A percentile compares a stretch with the other conserved stretches of the same genome.
Evolutionary conservation across 2,329 filamentous ascomycete species (phyloP).

Genomic region (Fusarium ambrosium): DNA sequence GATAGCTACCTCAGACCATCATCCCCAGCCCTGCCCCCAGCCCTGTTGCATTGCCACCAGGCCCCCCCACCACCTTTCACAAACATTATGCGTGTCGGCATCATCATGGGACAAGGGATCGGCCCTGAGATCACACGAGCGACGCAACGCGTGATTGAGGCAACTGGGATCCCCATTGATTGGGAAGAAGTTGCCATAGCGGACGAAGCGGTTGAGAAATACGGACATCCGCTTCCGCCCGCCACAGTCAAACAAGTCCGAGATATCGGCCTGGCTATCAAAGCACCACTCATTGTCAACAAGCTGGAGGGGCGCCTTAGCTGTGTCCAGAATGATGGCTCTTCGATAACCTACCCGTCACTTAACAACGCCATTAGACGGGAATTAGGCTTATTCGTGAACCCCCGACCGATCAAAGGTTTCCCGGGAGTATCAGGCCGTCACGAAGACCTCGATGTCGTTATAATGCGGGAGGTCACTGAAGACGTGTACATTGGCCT

Average conservation of each 20-base stretch:
- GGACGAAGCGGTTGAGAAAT: conserved; percentile 9
- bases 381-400: conserved; percentile 13
- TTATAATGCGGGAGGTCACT: conserved; percentile 20
- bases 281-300: conserved; percentile 19
- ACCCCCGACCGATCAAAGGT: conserved; percentile 10
- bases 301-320: conserved; percentile 15
- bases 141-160: conserved; percentile 9
- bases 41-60: too few species aligned
- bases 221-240: conserved; percentile 8
- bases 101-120: conserved; percentile 13
- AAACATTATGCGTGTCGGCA: conserved; percentile 12
- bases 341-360: conserved; percentile 2
- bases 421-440: conserved; percentile 10
- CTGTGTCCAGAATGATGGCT: conserved; percentile 12
- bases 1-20: background rate
- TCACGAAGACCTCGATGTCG: conserved; percentile 5
- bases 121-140: conserved; percentile 15
- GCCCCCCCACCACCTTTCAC: background rate
- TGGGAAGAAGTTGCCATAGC: conserved; percentile 12
- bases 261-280: conserved; percentile 6
- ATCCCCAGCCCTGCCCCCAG: background rate
- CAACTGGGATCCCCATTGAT: conserved; percentile 6
- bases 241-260: conserved; percentile 5
- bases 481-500: conserved; percentile 14
- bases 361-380: conserved; percentile 22